Conservation (phyloP, 2,329 filamentous ascomycete species). For the Penicillium concentricum region DNA sequence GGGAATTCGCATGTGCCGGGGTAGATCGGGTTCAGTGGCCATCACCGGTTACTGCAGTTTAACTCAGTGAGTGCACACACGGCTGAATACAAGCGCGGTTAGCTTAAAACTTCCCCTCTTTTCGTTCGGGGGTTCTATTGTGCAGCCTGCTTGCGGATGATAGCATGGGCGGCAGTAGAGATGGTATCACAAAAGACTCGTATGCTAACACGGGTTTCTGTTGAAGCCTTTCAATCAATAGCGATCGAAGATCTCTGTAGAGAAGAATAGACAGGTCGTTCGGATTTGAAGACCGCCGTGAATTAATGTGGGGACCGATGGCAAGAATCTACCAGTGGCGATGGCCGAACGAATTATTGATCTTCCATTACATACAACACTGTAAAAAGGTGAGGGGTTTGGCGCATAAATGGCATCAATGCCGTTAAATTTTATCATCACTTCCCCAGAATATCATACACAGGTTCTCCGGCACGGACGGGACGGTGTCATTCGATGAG, state of each 20-base stretch:
- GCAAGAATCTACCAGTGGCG: neutral
- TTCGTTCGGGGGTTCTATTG: neutral
- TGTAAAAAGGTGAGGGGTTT: neutral
- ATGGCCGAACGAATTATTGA: neutral
- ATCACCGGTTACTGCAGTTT: constrained; percentile 12
- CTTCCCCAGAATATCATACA: neutral
- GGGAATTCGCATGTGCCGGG: constrained; percentile 37
- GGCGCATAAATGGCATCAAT: neutral
- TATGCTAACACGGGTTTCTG: neutral
- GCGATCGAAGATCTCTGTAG: neutral
- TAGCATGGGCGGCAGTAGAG: neutral
- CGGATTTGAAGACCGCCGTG: neutral
- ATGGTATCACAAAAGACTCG: neutral
- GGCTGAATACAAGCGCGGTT: neutral
- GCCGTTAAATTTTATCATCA: neutral
- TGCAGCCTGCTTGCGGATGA: neutral
- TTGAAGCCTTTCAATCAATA: neutral
- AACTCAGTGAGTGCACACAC: too few species aligned
- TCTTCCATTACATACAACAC: neutral
- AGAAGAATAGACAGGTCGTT: neutral
- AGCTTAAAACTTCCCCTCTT: neutral
- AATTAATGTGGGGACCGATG: constrained; percentile 6
- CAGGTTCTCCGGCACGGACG: neutral
- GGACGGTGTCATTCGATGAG: constrained; percentile 4
- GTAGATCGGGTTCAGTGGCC: constrained; percentile 20